Evolutionary conservation across 306 rosid species (phyloP), one percentile per base, ranked within the genome.

Genomic region (Hippophae rhamnoides): DNA sequence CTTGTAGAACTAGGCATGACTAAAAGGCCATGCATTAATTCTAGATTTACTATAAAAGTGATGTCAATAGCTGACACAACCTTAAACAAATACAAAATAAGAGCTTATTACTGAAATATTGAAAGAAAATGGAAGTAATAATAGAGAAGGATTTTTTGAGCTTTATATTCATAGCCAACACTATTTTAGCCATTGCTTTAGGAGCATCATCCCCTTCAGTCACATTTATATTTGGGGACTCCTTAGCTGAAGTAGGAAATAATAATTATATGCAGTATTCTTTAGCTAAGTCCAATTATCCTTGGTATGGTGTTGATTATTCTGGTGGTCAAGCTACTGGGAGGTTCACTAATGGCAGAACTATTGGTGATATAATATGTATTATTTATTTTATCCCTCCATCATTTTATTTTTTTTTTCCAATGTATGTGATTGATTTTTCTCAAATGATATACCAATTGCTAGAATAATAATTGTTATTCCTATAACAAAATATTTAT

Each of bases 281-380:
- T 43, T 78, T 86, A 13, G 97, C 97, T 0, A 86, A 63, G 63
- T 84, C 86, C 5, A 79, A 90, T 54, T 86, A 69, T 68, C 95
- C 97, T 5, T 84, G 90, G 89, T 90, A 90, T 68, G 97, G 97
- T 0, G 47, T 90, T 51, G 97, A 86, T 75, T 90, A 81, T 25
- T 46, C 61, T 13, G 86, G 90, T 14, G 81, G 95, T 50, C 86
- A 72, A 50, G 65, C 95, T 10, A 84, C 97, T 8, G 97, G 97
- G 27, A 82, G 95, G 71, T 90, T 84, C 88, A 73, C 77, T 47
- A 90, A 90, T 68, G 97, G 97, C 41, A 84, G 90, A 75, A 90
- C 95, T 14, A 86, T 86, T 69, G 95, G 94, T 38, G 97, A 89
- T 71, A 47, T 89, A 13, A 76, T 86, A 65, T 86, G 97, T 82